These are phyloP conservation scores for Flaveria sonorensis DNA, from an alignment of 129 eudicot species.

Conservation along the genomic window DNA sequence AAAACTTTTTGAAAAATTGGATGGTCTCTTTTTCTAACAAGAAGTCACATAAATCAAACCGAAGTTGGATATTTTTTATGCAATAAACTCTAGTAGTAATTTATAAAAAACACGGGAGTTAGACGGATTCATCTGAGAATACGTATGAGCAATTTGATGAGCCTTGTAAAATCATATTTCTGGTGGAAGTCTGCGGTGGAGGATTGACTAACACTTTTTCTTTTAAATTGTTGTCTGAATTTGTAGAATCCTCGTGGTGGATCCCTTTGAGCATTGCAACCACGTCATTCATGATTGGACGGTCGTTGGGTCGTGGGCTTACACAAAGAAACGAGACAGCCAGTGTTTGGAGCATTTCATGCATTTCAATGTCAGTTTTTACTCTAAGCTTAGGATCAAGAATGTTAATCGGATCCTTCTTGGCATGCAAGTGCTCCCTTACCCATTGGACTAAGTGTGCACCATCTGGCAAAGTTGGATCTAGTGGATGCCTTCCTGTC, in stretches of 20 bases:
- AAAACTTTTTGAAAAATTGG: neutral
- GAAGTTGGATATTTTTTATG: neutral
- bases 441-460: constrained; percentile 93
- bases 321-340: constrained; percentile 35
- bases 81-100: neutral
- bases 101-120: neutral
- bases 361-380: constrained; percentile 77
- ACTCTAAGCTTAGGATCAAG: constrained; percentile 86
- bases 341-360: constrained; percentile 5
- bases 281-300: constrained; percentile 91
- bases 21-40: neutral
- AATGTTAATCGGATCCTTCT: constrained; percentile 62
- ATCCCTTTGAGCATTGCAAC: constrained; percentile 96
- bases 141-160: constrained; percentile 83
- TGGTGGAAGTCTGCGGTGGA: constrained; percentile 45
- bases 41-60: neutral
- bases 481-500: constrained; percentile 96
- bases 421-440: constrained; percentile 66
- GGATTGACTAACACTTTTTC: constrained; percentile 38
- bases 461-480: constrained; percentile 89
- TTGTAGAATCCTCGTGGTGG: constrained; percentile 51
- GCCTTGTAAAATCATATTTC: constrained; percentile 58
- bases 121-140: constrained; percentile 79
- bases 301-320: constrained; percentile 71
- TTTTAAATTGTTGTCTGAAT: constrained; percentile 57